Percentiles rank a stretch among this genome's conserved stretches.
These are phyloP conservation scores for Podospora pseudoanserina DNA, from an alignment of 495 filamentous ascomycete species.

Conservation along the genomic window DNA sequence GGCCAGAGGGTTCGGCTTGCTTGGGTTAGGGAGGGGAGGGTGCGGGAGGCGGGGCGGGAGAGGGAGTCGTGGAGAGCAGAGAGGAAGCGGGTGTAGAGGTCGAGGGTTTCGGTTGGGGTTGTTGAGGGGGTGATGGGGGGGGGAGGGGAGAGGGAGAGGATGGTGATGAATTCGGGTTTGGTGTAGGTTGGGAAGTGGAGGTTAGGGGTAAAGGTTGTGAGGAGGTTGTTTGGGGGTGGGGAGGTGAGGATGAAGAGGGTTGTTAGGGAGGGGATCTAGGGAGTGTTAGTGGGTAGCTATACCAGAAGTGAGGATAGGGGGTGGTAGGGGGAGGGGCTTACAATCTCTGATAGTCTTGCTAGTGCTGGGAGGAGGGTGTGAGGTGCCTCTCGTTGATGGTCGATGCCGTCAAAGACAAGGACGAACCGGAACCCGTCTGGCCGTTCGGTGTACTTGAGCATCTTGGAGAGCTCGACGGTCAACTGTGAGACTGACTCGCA, in stretches of 20 bases:
- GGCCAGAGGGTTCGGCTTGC: constrained; percentile 64
- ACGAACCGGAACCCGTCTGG: constrained; percentile 55
- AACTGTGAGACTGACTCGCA: constrained; percentile 78
- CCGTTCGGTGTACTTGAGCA: constrained; percentile 48
- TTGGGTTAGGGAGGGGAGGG: constrained; percentile 57
- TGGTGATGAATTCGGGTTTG: constrained; percentile 68
- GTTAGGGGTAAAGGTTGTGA: constrained; percentile 68
- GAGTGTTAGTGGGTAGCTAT: constrained; percentile 17
- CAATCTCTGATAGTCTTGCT: constrained; percentile 35
- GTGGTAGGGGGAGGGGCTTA: constrained; percentile 3
- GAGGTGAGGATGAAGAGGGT: constrained; percentile 73
- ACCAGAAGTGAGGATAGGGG: background rate
- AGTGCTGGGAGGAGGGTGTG: constrained; percentile 75
- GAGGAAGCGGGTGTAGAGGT: constrained; percentile 78
- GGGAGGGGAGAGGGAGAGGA: constrained; percentile 53
- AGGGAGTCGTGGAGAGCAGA: constrained; percentile 71
- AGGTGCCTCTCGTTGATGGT: constrained; percentile 75
- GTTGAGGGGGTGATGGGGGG: constrained; percentile 38
- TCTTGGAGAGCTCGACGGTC: constrained; percentile 60
- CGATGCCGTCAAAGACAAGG: constrained; percentile 87
- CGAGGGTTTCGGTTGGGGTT: constrained; percentile 43
- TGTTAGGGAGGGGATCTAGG: constrained; percentile 74
- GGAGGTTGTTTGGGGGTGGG: constrained; percentile 68
- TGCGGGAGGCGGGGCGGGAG: constrained; percentile 59
- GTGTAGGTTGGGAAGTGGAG: constrained; percentile 84